phyloP scores from a whole-genome alignment of 805 yeast species.

The Metschnikowia bowlesiae region DNA sequence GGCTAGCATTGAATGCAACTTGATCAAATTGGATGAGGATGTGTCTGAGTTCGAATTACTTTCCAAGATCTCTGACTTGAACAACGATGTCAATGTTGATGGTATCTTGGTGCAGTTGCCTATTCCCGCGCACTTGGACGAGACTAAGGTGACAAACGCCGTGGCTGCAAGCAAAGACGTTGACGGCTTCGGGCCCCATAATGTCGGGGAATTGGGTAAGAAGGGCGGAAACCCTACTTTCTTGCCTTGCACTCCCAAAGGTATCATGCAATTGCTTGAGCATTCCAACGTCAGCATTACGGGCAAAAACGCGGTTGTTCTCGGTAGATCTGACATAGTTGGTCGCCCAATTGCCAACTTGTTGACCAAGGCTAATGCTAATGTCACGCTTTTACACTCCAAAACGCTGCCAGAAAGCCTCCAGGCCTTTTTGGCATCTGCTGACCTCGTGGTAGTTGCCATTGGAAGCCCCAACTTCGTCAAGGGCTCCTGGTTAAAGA shows the following conservation, averaged over 20 bases:
- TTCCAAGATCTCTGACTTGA: constrained; percentile 50
- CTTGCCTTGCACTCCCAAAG: constrained; percentile 83
- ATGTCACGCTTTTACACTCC: constrained; percentile 74
- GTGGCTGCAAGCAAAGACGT: constrained; percentile 70
- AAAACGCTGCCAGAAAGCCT: constrained; percentile 51
- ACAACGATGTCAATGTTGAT: constrained; percentile 56
- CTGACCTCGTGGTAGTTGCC: constrained; percentile 77
- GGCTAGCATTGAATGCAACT: constrained; percentile 59
- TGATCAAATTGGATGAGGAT: constrained; percentile 54
- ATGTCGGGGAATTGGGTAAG: constrained; percentile 73
- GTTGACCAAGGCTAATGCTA: constrained; percentile 66
- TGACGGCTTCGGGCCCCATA: constrained; percentile 77
- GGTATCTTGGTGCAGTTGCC: constrained; percentile 79
- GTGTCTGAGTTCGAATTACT: constrained; percentile 55
- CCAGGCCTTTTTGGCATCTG: constrained; percentile 46
- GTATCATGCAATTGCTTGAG: constrained; percentile 61
- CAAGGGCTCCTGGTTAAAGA: constrained; percentile 70
- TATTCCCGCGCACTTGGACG: constrained; percentile 65
- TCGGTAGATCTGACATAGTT: constrained; percentile 83
- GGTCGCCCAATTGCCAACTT: constrained; percentile 76
- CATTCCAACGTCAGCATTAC: constrained; percentile 50
- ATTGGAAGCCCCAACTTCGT: constrained; percentile 69
- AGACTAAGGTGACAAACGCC: constrained; percentile 60
- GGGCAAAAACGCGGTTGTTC: constrained; percentile 75
- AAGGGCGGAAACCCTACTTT: constrained; percentile 67